Percentiles rank a stretch among this genome's conserved stretches.
Evolutionary conservation across 2,329 filamentous ascomycete species (phyloP).

Genomic region (Spiromastix sp.): DNA sequence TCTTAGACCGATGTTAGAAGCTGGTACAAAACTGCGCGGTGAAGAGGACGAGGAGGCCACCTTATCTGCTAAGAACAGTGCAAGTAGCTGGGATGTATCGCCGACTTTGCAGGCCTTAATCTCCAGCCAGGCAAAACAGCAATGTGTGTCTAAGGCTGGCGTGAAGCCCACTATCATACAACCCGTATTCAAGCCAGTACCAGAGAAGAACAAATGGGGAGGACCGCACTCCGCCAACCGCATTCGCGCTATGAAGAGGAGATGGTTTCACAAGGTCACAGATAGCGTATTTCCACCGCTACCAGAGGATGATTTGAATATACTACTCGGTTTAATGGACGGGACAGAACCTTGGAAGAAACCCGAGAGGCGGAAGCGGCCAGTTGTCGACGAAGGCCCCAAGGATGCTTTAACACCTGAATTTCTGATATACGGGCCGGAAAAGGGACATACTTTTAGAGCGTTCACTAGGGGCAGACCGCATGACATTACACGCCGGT

Average conservation of each 20-base stretch:
- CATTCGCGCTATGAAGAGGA: constrained; percentile 23
- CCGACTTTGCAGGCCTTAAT: constrained; percentile 22
- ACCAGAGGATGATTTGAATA: constrained; percentile 24
- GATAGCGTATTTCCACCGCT: constrained; percentile 28
- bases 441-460: constrained; percentile 25
- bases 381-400: constrained; percentile 1
- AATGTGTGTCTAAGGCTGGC: too few species aligned
- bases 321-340: constrained; percentile 24
- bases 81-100: constrained; percentile 29
- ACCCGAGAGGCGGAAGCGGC: constrained; percentile 17
- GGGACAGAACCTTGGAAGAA: constrained; percentile 23
- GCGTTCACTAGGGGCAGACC: constrained; percentile 26
- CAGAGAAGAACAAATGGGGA: constrained; percentile 27
- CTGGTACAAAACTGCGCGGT: too few species aligned
- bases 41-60: too few species aligned
- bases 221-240: constrained; percentile 21
- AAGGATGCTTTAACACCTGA: constrained; percentile 14
- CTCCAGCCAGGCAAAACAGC: constrained; percentile 23
- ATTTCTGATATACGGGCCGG: constrained; percentile 26
- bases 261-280: constrained; percentile 27
- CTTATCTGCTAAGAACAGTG: too few species aligned
- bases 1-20: constrained; percentile 19
- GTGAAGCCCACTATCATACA: too few species aligned
- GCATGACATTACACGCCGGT: constrained; percentile 28
- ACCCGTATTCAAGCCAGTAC: constrained; percentile 17